Evolutionary conservation across 164 flowering plant genomes (phyloP), one percentile per base, ranked within the genome.

Genomic region (Berberis vulgaris): DNA sequence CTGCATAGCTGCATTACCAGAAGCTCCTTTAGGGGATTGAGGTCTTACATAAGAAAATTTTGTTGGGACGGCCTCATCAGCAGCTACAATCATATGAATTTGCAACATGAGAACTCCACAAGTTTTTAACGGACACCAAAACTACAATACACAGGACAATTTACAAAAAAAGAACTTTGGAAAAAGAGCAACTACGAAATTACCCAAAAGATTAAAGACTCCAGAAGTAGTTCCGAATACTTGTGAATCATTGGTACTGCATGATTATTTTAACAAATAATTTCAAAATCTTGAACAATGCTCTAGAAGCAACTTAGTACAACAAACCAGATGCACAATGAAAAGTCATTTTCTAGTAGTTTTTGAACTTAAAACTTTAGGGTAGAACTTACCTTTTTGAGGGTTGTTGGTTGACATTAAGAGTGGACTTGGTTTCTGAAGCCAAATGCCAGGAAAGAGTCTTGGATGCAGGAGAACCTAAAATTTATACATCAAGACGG

Each of bases 401-500:
- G 59, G 77, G 59, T 49, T 69, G 66, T 62, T 78, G 50, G 57
- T 68, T 45, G 49, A 84, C 93, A 70, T 82, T 85, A 60, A 80
- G 59, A 45, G 83, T 67, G 57, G 95, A 71, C 69, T 81, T 86
- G 3, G 87, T 81, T 73, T 87, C 95, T 58, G 93, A 86, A 53
- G 89, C 84, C 65, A 94, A 77, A 76, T 94, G 97, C 99, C 99
- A 94, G 11, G 91, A 89, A 64, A 94, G 90, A 67, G 95, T 85
- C 67, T 81, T 86, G 68, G 96, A 69, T 63, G 91, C 79, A 41
- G 86, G 82, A 52, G 78, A 69, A 74, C 75, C 98, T 90, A 54
- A 56, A 47, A 47, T 47, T 4, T 6, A 47, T 47, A 47, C 3
- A 47, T 47, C 10, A 47, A 47, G 50, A 11, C 50, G 50, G 9